Conservation (phyloP, 1,284 basidiomycete genomes). For the Rhodotorula glutinis region DNA sequence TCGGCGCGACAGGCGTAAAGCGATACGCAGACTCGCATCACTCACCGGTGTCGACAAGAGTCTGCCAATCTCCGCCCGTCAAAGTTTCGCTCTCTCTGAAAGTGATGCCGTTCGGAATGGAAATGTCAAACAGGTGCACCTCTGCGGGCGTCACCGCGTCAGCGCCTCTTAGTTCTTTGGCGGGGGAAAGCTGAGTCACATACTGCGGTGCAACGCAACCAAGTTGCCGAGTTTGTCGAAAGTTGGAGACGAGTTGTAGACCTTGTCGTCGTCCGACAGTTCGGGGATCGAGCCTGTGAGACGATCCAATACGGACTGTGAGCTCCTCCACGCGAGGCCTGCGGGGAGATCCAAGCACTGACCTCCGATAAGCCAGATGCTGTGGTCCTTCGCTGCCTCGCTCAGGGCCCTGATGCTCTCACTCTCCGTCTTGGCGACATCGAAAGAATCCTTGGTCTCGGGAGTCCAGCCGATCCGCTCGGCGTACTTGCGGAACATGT, state of each 20-base stretch:
- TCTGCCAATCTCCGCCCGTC: slow-evolving; percentile 71
- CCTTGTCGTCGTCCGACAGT: slow-evolving; percentile 61
- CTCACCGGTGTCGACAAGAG: slow-evolving; percentile 82
- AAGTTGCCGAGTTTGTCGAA: slow-evolving; percentile 67
- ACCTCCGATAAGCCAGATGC: slow-evolving; percentile 89
- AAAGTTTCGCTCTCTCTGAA: slow-evolving; percentile 98
- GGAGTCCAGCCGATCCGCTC: slow-evolving; percentile 65
- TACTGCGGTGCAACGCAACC: slow-evolving; percentile 76
- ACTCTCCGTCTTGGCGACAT: slow-evolving; percentile 61
- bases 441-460: slow-evolving; percentile 52
- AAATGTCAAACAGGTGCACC: slow-evolving; percentile 95
- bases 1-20: too few species aligned
- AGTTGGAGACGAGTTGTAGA: slow-evolving; percentile 88
- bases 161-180: background rate
- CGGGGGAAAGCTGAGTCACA: background rate
- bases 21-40: background rate
- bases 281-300: slow-evolving; percentile 74
- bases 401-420: slow-evolving; percentile 81
- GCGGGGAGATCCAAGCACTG: slow-evolving; percentile 33
- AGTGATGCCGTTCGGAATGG: slow-evolving; percentile 92
- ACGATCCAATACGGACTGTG: background rate
- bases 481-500: slow-evolving; percentile 60
- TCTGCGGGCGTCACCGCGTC: background rate
- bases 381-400: slow-evolving; percentile 71
- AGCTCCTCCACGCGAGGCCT: background rate